Evolutionary conservation across 768 basidiomycete species (phyloP).

Genomic region (Boletus rubropictus): DNA sequence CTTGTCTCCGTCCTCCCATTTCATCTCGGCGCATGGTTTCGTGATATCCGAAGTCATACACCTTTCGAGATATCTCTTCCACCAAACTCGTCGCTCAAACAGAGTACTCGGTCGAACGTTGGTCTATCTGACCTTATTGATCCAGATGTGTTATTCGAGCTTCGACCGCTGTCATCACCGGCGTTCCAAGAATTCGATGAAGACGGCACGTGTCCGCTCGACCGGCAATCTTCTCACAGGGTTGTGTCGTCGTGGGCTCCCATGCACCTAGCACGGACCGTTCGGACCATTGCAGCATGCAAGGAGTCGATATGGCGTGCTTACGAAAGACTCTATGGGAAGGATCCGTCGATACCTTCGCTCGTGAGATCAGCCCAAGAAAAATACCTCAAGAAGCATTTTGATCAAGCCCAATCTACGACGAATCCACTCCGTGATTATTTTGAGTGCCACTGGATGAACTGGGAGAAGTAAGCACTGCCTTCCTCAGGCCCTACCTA

Average conservation of each 20-base stretch:
- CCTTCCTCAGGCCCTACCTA: background rate
- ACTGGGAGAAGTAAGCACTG: constrained; percentile 60
- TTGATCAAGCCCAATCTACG: constrained; percentile 17
- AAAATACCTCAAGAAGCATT: constrained; percentile 23
- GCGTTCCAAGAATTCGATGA: constrained; percentile 26
- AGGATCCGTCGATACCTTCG: constrained; percentile 35
- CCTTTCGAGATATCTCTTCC: constrained; percentile 51
- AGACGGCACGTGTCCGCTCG: constrained; percentile 10
- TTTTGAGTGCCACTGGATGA: constrained; percentile 62
- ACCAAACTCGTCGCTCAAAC: constrained; percentile 37
- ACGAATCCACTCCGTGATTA: constrained; percentile 43
- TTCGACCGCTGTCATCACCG: constrained; percentile 23
- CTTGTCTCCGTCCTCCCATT: constrained; percentile 59
- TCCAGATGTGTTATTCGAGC: constrained; percentile 29
- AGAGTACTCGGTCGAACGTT: constrained; percentile 10
- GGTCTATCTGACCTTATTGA: constrained; percentile 23
- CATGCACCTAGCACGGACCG: constrained; percentile 61
- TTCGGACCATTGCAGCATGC: constrained; percentile 54
- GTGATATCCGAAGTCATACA: constrained; percentile 45
- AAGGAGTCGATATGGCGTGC: constrained; percentile 67
- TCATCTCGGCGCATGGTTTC: constrained; percentile 55
- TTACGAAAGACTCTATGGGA: constrained; percentile 45
- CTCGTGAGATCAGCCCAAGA: constrained; percentile 34
- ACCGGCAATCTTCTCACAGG: constrained; percentile 22
- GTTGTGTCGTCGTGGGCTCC: constrained; percentile 42